Conservation (phyloP, 2,329 filamentous ascomycete genomes). For the Colletotrichum sublineola region DNA sequence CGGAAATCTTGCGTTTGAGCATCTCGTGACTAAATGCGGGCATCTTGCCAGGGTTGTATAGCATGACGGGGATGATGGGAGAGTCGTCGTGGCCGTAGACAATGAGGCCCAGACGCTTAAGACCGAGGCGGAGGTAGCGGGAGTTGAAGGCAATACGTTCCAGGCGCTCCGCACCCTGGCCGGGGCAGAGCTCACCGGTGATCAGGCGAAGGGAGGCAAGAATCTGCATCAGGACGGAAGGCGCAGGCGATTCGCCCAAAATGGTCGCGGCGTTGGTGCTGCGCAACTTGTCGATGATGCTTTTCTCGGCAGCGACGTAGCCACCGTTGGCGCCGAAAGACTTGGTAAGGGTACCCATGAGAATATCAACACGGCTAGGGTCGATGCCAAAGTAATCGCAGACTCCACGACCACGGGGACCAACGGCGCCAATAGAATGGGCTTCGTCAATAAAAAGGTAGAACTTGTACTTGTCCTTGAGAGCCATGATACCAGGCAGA, state of each 20-base stretch:
- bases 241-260: slow-evolving; percentile 88
- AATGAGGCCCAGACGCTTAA: slow-evolving; percentile 97
- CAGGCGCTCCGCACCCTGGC: slow-evolving; percentile 94
- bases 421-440: slow-evolving; percentile 93
- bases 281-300: slow-evolving; percentile 92
- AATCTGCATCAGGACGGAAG: slow-evolving; percentile 92
- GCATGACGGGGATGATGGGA: slow-evolving; percentile 92
- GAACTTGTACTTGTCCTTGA: slow-evolving; percentile 98
- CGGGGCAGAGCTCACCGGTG: slow-evolving; percentile 85
- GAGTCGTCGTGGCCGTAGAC: slow-evolving; percentile 98
- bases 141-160: slow-evolving; percentile 99
- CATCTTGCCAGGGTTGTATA: slow-evolving; percentile 99
- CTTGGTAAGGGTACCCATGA: slow-evolving; percentile 99
- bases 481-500: slow-evolving; percentile 85
- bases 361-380: slow-evolving; percentile 87
- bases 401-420: slow-evolving; percentile 88
- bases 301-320: slow-evolving; percentile 90
- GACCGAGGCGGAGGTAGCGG: slow-evolving; percentile 93
- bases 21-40: slow-evolving; percentile 98
- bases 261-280: slow-evolving; percentile 87
- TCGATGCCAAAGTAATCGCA: slow-evolving; percentile 98
- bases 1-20: slow-evolving; percentile 96
- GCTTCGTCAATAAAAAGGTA: slow-evolving; percentile 96
- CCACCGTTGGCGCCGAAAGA: slow-evolving; percentile 98
- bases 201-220: slow-evolving; percentile 89